phyloP scores from a whole-genome alignment of 345 rosid genomes.

The Microcos paniculata region DNA sequence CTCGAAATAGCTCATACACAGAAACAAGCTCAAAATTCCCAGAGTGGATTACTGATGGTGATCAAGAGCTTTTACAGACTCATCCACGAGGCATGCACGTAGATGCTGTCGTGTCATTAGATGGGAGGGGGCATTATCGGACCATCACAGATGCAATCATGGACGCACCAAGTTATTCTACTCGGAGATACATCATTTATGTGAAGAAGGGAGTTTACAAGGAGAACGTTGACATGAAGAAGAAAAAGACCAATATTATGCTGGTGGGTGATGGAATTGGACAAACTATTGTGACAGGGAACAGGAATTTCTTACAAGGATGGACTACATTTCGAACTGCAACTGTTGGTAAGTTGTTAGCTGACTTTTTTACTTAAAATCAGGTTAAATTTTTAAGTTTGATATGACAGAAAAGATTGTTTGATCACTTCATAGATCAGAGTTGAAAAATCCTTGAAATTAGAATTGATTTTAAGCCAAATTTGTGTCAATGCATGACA shows the following conservation, averaged over 20 bases:
- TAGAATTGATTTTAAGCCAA: neutral
- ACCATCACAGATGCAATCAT: constrained; percentile 69
- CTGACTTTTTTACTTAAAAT: neutral
- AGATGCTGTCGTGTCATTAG: constrained; percentile 55
- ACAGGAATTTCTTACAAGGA: constrained; percentile 79
- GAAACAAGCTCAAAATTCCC: constrained; percentile 30
- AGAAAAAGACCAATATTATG: constrained; percentile 67
- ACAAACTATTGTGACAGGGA: constrained; percentile 61
- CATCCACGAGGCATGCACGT: constrained; percentile 35
- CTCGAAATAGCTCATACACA: constrained; percentile 28
- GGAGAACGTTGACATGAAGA: constrained; percentile 81
- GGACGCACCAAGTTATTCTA: constrained; percentile 70
- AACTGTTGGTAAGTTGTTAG: constrained; percentile 63
- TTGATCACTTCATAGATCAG: neutral
- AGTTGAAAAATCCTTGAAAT: neutral
- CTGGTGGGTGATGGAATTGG: constrained; percentile 82
- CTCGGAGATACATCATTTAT: constrained; percentile 57
- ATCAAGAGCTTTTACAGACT: constrained; percentile 39
- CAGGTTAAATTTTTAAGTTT: too few relatives aligned
- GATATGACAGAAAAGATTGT: too few relatives aligned
- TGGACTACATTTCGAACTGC: constrained; percentile 97
- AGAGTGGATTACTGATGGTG: constrained; percentile 64
- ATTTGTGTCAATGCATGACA: neutral
- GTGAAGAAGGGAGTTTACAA: constrained; percentile 73
- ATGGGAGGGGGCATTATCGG: constrained; percentile 68